These are phyloP conservation scores for Candida hungchunana DNA, from an alignment of 805 yeast genomes.

Conservation along the genomic window DNA sequence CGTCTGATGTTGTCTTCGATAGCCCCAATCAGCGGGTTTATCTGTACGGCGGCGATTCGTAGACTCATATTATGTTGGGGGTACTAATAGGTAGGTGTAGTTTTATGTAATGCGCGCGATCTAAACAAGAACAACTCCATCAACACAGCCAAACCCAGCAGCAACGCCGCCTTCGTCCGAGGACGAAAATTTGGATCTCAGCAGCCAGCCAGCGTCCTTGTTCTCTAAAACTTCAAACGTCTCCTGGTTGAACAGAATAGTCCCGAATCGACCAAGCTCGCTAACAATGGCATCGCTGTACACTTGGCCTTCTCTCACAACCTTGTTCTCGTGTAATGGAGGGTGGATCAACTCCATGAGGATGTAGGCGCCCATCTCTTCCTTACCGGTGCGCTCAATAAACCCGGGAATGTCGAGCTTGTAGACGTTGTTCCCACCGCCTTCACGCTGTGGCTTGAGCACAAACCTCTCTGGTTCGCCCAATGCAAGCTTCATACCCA, in stretches of 20 bases:
- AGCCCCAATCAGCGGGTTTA: conserved; percentile 61
- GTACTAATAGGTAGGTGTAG: too few species aligned
- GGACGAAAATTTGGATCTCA: conserved; percentile 81
- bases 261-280: conserved; percentile 90
- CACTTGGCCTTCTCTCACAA: conserved; percentile 62
- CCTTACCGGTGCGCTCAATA: conserved; percentile 51
- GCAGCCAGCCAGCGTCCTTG: conserved; percentile 74
- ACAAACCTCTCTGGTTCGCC: conserved; percentile 70
- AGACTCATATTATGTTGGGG: too few species aligned
- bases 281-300: conserved; percentile 74
- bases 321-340: conserved; percentile 60
- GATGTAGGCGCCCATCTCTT: conserved; percentile 86
- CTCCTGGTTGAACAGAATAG: conserved; percentile 66
- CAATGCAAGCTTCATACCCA: conserved; percentile 64
- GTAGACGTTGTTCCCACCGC: conserved; percentile 96
- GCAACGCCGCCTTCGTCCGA: conserved; percentile 99
- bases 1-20: conserved; percentile 48
- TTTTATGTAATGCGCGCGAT: too few species aligned
- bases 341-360: conserved; percentile 92
- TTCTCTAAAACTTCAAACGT: conserved; percentile 56
- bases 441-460: conserved; percentile 96
- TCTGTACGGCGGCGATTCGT: conserved; percentile 61
- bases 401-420: conserved; percentile 80
- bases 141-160: conserved; percentile 97
- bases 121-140: conserved; percentile 57